Conservation (phyloP, 352 stramenopile genomes). For the Pythium myriotylum region DNA sequence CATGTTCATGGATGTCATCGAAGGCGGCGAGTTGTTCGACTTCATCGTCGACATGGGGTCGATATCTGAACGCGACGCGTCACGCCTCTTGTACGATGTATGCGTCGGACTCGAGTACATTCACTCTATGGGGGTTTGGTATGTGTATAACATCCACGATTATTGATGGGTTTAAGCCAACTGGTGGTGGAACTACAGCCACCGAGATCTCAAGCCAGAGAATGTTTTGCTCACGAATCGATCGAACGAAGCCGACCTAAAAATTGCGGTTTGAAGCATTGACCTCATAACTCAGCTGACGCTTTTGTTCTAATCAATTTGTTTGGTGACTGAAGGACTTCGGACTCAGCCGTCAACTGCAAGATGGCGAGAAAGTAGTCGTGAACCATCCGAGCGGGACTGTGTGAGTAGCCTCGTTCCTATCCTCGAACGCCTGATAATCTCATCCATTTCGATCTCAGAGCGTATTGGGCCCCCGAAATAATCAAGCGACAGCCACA, state of each 20-base stretch:
- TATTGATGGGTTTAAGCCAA: not conserved
- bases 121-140: conserved; percentile 70
- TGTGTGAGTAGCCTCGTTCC: conserved; percentile 38
- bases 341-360: conserved; percentile 55
- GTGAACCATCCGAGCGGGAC: conserved; percentile 67
- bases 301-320: not conserved
- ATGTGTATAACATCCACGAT: not conserved
- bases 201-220: conserved; percentile 78
- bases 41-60: conserved; percentile 81
- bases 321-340: conserved; percentile 51
- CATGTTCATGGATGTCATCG: conserved; percentile 78
- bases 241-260: conserved; percentile 58
- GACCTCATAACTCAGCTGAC: too few species aligned
- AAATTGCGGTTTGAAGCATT: conserved; percentile 52
- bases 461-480: conserved; percentile 79
- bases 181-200: conserved; percentile 31
- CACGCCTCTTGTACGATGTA: conserved; percentile 61
- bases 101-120: conserved; percentile 68
- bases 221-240: conserved; percentile 71
- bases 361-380: conserved; percentile 45
- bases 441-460: conserved; percentile 24
- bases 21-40: conserved; percentile 79
- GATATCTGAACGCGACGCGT: conserved; percentile 74
- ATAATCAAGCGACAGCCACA: conserved; percentile 72
- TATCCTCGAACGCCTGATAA: not conserved